Evolutionary conservation across 306 rosid species (phyloP), one percentile per base, ranked within the genome.

Genomic region (Mimosa pudica): DNA sequence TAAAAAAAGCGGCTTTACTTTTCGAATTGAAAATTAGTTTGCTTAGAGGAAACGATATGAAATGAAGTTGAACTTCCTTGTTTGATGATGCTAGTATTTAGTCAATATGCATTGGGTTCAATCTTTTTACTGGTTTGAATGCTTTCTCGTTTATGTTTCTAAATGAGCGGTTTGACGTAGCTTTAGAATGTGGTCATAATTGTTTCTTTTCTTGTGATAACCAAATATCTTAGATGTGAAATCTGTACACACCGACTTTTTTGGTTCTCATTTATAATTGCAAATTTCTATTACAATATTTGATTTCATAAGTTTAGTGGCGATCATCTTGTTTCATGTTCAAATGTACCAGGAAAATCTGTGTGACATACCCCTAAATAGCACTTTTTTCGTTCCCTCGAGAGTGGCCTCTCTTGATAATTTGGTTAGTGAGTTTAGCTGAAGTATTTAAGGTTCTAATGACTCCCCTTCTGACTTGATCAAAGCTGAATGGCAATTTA

Each of bases 51-150:
- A 73, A 57, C 48, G 58, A 20, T 46, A 44, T 62, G 48, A 52
- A 72, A 61, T 33, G 41, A 61, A 80, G 35, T 69, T 74, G 58
- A 81, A 14, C 46, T 65, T 78, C 45, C 66, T 82, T 54, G 18
- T 63, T 78, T 74, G 61, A 48, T 47, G 45, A 46, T 45, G 14
- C 46, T 14, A 38, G 20, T 67, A 18, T 41, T 60, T 49, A 36
- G 30, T 61, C 73, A 74, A 41, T 57, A 71, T 80, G 45, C 60
- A 55, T 36, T 71, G 9, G 41, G 35, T 65, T 77, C 16, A n/a
- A 35, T 49, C 10, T 65, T 65, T 2, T 72, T 70, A 48, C 41
- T n/a, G 12, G 32, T 57, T 57, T 18, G 33, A 54, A 32, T 14
- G 54, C 47, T 18, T 52, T 20, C 1, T 47, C 6, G 67, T 36